Evolutionary conservation across 148 eudicot species (phyloP).

Genomic region (Rhododendron simsii): DNA sequence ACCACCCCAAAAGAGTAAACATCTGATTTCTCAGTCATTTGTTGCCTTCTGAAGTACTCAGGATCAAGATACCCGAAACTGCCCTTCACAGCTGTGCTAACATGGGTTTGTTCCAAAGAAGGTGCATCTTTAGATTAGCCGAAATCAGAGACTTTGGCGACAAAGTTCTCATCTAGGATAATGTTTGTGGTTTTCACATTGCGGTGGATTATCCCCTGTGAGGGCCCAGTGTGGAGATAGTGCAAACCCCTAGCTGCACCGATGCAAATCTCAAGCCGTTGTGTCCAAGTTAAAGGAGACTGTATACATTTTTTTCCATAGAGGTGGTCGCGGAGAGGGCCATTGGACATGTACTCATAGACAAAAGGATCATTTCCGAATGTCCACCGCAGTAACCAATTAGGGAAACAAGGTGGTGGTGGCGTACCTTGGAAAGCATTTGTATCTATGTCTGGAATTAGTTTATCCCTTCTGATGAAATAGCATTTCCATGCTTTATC

Average conservation of each 20-base stretch:
- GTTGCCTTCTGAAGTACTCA: conserved; percentile 60
- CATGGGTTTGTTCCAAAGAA: conserved; percentile 57
- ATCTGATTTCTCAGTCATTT: conserved; percentile 60
- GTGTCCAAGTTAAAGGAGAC: conserved; percentile 52
- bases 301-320: conserved; percentile 26
- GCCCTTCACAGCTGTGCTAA: conserved; percentile 64
- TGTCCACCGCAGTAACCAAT: conserved; percentile 59
- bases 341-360: conserved; percentile 61
- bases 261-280: conserved; percentile 61
- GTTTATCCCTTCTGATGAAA: conserved; percentile 58
- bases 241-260: conserved; percentile 66
- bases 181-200: conserved; percentile 71
- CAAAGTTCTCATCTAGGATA: conserved; percentile 51
- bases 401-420: conserved; percentile 61
- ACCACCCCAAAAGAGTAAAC: conserved; percentile 70
- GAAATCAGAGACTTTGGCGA: conserved; percentile 64
- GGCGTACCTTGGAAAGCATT: conserved; percentile 57
- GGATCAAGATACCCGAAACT: conserved; percentile 67
- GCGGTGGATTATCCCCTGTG: conserved; percentile 62
- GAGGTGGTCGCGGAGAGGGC: conserved; percentile 61
- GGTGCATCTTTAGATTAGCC: conserved; percentile 56
- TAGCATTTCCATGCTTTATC: conserved; percentile 52
- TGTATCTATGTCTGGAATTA: conserved; percentile 67
- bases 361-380: conserved; percentile 58
- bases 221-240: conserved; percentile 65